Evolutionary conservation across 257 asterid genomes (phyloP).

Genomic region (Solanum chiquidenum): DNA sequence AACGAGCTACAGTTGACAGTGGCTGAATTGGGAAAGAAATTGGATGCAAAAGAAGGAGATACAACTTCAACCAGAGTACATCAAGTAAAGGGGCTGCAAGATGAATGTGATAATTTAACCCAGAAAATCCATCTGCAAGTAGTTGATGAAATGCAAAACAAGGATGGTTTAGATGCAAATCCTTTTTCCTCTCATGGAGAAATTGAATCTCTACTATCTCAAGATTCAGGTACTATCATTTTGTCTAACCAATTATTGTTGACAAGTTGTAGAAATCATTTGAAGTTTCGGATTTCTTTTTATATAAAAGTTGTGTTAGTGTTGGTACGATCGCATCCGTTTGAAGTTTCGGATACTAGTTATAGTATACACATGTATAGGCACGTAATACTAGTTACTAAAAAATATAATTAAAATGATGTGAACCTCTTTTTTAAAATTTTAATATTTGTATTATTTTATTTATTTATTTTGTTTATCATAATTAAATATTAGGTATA

Average conservation of each 20-base stretch:
- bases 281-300: neutral
- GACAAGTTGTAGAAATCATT: neutral
- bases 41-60: neutral
- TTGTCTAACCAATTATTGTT: neutral
- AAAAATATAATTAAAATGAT: no score
- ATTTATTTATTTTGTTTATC: no score
- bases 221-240: neutral
- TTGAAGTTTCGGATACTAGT: no score
- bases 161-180: neutral
- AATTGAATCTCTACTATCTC: neutral
- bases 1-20: constrained; percentile 31
- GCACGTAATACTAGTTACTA: no score
- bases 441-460: no score
- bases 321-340: no score
- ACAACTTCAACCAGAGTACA: neutral
- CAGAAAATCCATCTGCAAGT: neutral
- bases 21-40: constrained; percentile 20
- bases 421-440: no score
- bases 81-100: neutral
- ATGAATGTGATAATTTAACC: neutral
- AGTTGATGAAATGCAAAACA: neutral
- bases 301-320: no score
- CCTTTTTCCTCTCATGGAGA: neutral
- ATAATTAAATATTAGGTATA: no score
- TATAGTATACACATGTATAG: no score